Base-by-base conservation (phyloP, 345 rosid species). In the Syzygium aromaticum region DNA sequence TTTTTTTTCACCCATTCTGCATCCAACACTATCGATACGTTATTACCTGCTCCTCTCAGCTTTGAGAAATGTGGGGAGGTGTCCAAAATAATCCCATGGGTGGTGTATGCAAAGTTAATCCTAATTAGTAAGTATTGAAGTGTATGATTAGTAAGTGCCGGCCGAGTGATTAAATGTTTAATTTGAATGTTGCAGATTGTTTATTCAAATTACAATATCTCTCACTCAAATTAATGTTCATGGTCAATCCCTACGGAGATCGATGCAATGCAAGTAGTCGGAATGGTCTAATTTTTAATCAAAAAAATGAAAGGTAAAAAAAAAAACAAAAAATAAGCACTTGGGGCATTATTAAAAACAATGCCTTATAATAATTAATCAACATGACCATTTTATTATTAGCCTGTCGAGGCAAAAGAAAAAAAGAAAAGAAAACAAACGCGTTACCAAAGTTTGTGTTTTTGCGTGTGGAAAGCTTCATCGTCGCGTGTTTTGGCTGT, bases 241-340 rank as follows among this genome's bases (percentile, higher is more conserved):
- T 67, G 19, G 25, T 46, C 13, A 67, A 17, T 6, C 21, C 10
- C 5, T 6, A 5, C 23, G 46, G 12, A 33, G 6, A 19, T 6
- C 25, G 22, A 73, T 9, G 7, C 2, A 23, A 19, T 61, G 7
- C 0, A 8, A 19, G 2, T 0, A n/a, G 9, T n/a, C 4, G 12
- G 19, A 19, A 30, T n/a, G 73, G n/a, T 16, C 15, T n/a, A n/a
- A 61, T 73, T 22, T 19, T 25, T 10, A 38, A 19, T 19, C 49
- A 1, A 19, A 38, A 40, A 38, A 25, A 19, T 3, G 8, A 73
- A 73, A 73, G 25, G 27, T 38, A 10, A 73, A 33, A 17, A 1
- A 9, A 38, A 73, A 38, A 57, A 4, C 5, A 23, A 56, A 11
- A 33, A 12, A 64, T 30, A 30, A 30, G 10, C 16, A 33, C 23